phyloP scores from a whole-genome alignment of 495 filamentous ascomycete genomes.

The Pyrenopolyporus hunteri region DNA sequence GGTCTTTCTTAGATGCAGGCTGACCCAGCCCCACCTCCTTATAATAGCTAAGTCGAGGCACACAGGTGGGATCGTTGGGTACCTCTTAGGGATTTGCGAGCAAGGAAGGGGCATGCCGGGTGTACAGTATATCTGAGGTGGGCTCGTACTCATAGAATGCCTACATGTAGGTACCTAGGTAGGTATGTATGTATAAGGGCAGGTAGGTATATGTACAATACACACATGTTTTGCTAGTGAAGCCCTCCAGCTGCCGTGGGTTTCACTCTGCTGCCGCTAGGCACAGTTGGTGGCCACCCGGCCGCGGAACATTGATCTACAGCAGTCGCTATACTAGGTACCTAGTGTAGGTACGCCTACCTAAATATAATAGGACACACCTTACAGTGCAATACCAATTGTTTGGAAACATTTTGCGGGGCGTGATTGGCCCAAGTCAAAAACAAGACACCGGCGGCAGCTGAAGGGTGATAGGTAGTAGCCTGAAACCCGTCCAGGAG shows the following conservation, averaged over 20 bases:
- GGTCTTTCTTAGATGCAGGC: slow-evolving; percentile 34
- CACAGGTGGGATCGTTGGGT: neutral
- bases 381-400: slow-evolving; percentile 20
- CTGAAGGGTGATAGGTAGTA: slow-evolving; percentile 28
- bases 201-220: neutral
- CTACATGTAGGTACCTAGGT: neutral
- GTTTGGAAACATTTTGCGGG: slow-evolving; percentile 1
- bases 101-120: no score
- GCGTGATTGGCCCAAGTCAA: slow-evolving; percentile 22
- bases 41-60: slow-evolving; percentile 24
- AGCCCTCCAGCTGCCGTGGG: slow-evolving; percentile 7
- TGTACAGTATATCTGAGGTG: neutral
- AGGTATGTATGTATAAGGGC: neutral
- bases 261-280: slow-evolving; percentile 21
- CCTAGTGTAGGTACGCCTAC: neutral
- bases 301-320: no score
- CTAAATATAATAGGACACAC: no score
- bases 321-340: no score
- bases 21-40: slow-evolving; percentile 35
- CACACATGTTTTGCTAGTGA: neutral
- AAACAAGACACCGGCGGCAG: slow-evolving; percentile 27
- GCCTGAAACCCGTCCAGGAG: slow-evolving; percentile 35
- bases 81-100: no score
- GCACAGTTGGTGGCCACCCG: no score
- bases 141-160: neutral